Evolutionary conservation across 495 filamentous ascomycete genomes (phyloP), one percentile per base, ranked within the genome.

Genomic region (Aspergillus nanangensis): DNA sequence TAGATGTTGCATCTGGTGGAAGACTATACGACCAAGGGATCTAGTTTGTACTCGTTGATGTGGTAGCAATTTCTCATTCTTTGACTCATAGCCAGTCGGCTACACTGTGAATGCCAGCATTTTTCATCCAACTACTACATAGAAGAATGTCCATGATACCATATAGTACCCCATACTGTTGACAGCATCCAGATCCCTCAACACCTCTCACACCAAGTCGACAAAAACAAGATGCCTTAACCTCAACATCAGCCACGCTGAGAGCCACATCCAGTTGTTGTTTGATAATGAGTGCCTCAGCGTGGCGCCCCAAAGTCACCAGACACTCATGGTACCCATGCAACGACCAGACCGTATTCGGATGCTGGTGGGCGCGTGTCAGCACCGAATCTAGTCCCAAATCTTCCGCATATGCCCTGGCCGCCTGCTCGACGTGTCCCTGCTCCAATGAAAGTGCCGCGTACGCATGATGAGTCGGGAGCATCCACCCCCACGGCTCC

Each of bases 401-500:
- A 51, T 86, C 82, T 1, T 77, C 78, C 0, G 60, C 61, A 45
- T 84, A 86, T 1, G 77, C 69, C 2, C 57, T 54, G 2, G 69
- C 54, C 0, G 82, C 82, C 37, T 81, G 63, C 20, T 75, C 66
- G 5, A 77, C 56, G 17, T 69, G 63, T 2, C 75, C 76, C 43
- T 83, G 82, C 41, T 86, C 82, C 11, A 80, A 53, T 4, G 79
- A 56, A 2, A 84, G 61, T 1, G 80, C 82, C 0, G 76, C 82
- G 42, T 80, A 80, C 3, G 81, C 81, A 55, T 86, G 81, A 2
- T 79, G 66, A 1, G 78, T 75, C 4, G 81, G 79, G 39, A 81
- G 76, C 79, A 83, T 82, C 79, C 78, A 82, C 0, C 76, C 75
- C 82, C 81, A 84, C 2, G 82, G 82, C 59, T 86, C 82, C 38